These are phyloP conservation scores for Prosopis cineraria DNA, from an alignment of 306 rosid species.

Conservation along the genomic window DNA sequence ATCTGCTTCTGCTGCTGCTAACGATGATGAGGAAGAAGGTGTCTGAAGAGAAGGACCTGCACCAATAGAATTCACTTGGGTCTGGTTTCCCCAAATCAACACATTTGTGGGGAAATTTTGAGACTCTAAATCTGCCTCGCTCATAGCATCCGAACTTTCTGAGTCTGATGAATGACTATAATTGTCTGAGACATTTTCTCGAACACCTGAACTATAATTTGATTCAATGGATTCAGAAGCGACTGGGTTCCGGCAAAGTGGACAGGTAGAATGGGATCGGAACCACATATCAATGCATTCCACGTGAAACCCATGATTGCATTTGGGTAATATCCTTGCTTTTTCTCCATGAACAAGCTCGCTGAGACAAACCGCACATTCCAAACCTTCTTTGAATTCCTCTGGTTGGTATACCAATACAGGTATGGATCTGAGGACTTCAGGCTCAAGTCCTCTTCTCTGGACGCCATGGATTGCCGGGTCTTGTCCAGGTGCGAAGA, in stretches of 20 bases:
- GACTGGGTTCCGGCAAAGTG: constrained; percentile 76
- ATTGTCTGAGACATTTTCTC: constrained; percentile 6
- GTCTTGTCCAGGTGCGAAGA: constrained; percentile 55
- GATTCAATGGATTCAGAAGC: constrained; percentile 28
- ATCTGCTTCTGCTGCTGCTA: constrained; percentile 32
- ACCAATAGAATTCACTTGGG: constrained; percentile 57
- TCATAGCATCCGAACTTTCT: constrained; percentile 41
- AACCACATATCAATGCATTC: constrained; percentile 98
- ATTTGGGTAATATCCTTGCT: constrained; percentile 70
- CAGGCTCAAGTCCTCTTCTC: constrained; percentile 66
- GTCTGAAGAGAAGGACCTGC: constrained; percentile 41
- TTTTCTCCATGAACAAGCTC: constrained; percentile 74
- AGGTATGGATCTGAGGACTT: constrained; percentile 63
- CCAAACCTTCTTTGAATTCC: constrained; percentile 78
- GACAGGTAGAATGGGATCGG: constrained; percentile 87
- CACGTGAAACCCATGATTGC: constrained; percentile 88
- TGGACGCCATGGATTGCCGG: constrained; percentile 16
- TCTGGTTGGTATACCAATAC: constrained; percentile 46
- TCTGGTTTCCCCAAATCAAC: constrained; percentile 76
- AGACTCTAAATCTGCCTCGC: constrained; percentile 44
- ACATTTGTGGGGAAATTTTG: constrained; percentile 79
- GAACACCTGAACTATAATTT: neutral
- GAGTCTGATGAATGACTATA: constrained; percentile 23
- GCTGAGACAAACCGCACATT: constrained; percentile 87
- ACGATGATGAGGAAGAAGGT: constrained; percentile 18